Percentiles rank a stretch among this genome's conserved stretches.
Conservation (phyloP, 331 rosid genomes). For the Telfairia occidentalis region DNA sequence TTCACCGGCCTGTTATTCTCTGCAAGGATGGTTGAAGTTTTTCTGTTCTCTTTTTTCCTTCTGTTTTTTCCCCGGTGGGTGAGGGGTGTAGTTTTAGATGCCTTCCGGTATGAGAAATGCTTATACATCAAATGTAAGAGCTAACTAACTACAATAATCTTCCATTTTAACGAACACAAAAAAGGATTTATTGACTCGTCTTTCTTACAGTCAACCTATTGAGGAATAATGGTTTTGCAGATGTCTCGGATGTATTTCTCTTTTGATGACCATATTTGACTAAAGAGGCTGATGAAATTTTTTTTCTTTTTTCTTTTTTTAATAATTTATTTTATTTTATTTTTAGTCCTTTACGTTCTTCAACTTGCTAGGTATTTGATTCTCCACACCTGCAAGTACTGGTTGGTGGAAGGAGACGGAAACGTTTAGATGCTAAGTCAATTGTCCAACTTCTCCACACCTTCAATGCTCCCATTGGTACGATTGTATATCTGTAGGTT, state of each 20-base stretch:
- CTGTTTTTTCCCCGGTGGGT: background rate
- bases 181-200: background rate
- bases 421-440: slow-evolving; percentile 74
- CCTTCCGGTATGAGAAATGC: background rate
- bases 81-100: background rate
- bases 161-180: background rate
- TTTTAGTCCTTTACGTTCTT: background rate
- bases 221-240: background rate
- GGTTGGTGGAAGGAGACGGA: slow-evolving; percentile 55
- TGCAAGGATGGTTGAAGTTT: background rate
- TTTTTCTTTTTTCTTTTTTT: background rate
- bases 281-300: slow-evolving; percentile 4
- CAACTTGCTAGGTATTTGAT: slow-evolving; percentile 55
- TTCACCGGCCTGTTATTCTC: background rate
- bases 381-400: slow-evolving; percentile 58
- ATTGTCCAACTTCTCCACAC: slow-evolving; percentile 59
- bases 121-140: background rate
- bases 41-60: background rate
- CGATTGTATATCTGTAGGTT: background rate
- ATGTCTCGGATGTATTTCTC: background rate
- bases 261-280: background rate
- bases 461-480: slow-evolving; percentile 69
- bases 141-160: background rate
- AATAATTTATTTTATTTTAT: background rate
- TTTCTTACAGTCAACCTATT: background rate